Conservation (phyloP, 805 yeast genomes). For the Brettanomyces sp. region DNA sequence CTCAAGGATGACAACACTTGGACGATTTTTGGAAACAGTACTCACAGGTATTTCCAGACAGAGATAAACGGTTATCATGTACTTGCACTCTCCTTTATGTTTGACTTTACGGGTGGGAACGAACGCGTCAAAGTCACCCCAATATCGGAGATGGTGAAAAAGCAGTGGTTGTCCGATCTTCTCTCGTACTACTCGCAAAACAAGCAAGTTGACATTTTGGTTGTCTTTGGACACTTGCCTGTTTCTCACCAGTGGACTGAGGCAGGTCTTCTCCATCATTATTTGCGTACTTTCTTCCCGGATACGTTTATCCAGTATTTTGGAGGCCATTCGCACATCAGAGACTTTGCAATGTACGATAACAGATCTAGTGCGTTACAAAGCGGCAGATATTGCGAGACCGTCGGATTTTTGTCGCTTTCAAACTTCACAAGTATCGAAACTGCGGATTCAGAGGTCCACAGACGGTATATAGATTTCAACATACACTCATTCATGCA, state of each 20-base stretch:
- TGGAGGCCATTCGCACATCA: constrained; percentile 90
- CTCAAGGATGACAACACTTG: constrained; percentile 31
- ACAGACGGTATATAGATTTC: constrained; percentile 77
- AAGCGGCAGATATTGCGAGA: constrained; percentile 89
- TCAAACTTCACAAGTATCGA: neutral
- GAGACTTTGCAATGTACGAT: constrained; percentile 74
- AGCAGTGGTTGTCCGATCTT: constrained; percentile 56
- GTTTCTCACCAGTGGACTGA: constrained; percentile 49
- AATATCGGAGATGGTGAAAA: constrained; percentile 40
- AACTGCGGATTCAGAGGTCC: constrained; percentile 16
- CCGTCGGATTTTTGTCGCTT: constrained; percentile 79
- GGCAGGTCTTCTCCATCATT: constrained; percentile 34
- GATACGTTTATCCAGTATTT: constrained; percentile 65
- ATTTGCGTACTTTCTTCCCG: constrained; percentile 53
- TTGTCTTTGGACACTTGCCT: constrained; percentile 78
- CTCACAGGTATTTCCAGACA: constrained; percentile 58
- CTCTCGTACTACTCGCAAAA: constrained; percentile 23
- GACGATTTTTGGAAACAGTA: constrained; percentile 59
- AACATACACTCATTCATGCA: constrained; percentile 58
- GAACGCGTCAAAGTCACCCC: constrained; percentile 55
- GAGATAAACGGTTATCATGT: constrained; percentile 39
- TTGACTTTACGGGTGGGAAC: constrained; percentile 60
- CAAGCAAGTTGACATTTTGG: constrained; percentile 48
- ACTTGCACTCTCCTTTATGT: constrained; percentile 69
- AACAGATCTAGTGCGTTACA: constrained; percentile 66